phyloP scores from a whole-genome alignment of 345 rosid species.

The Eucalyptus globulus region DNA sequence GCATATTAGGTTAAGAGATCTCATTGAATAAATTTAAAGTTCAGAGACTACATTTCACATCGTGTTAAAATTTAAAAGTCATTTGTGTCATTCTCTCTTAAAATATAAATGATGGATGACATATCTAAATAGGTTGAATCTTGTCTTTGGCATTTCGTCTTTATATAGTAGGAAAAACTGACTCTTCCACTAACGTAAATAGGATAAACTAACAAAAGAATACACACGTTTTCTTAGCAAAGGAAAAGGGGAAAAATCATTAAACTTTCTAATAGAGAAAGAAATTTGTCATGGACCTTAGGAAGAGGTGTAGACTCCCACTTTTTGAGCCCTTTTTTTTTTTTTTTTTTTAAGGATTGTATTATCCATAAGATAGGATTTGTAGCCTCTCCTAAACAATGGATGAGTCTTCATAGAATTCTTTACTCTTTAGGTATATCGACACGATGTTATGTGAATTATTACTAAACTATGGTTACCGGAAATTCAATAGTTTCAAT shows the following conservation, averaged over 20 bases:
- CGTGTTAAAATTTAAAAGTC: too few relatives aligned
- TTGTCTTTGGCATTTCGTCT: not conserved
- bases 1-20: not conserved
- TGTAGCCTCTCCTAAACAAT: not conserved
- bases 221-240: not conserved
- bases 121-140: not conserved
- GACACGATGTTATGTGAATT: not conserved
- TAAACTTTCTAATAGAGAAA: not conserved
- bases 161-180: not conserved
- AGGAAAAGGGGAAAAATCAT: not conserved
- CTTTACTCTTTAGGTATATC: not conserved
- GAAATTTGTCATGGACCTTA: not conserved
- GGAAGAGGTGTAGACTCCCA: not conserved
- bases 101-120: not conserved
- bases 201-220: not conserved
- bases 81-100: not conserved
- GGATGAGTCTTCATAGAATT: not conserved
- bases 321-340: not conserved
- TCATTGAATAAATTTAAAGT: too few relatives aligned
- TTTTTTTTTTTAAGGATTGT: not conserved
- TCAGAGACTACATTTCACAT: rapidly evolving
- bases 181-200: not conserved
- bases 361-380: not conserved
- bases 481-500: not conserved
- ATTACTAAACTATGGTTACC: not conserved